Percentiles rank a stretch among this genome's conserved stretches.
phyloP scores from a whole-genome alignment of 768 basidiomycete species.

The Mycena crocata region DNA sequence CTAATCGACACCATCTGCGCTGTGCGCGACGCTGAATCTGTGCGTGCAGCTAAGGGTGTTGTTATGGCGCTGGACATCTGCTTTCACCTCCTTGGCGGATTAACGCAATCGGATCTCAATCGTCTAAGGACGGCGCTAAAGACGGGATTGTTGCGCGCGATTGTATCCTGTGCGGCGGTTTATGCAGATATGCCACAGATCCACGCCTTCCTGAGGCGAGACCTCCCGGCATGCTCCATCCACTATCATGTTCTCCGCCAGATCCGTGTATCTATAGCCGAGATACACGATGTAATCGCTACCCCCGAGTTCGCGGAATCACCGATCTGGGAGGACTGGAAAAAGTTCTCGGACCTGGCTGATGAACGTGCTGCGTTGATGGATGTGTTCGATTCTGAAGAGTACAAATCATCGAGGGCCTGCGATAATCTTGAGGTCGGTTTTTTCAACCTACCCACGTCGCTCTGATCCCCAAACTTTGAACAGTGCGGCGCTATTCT shows the following conservation, averaged over 20 bases:
- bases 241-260: constrained; percentile 17
- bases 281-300: constrained; percentile 6
- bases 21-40: neutral
- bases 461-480: neutral
- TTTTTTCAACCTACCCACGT: neutral
- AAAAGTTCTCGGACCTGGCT: constrained; percentile 3
- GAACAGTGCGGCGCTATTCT: constrained; percentile 14
- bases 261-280: constrained; percentile 1
- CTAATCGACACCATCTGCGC: constrained; percentile 2
- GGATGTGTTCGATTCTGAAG: constrained; percentile 3
- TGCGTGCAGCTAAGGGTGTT: neutral
- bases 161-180: neutral
- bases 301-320: constrained; percentile 8
- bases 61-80: neutral
- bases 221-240: neutral
- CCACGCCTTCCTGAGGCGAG: neutral
- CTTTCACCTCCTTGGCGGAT: neutral
- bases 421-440: constrained; percentile 16
- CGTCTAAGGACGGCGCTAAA: neutral
- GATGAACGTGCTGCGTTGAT: constrained; percentile 4
- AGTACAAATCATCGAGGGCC: neutral
- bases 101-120: neutral
- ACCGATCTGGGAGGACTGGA: constrained; percentile 11
- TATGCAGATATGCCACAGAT: neutral
- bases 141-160: constrained; percentile 3